Evolutionary conservation across 805 yeast genomes (phyloP).

Genomic region (Kluyveromyces starmeri): DNA sequence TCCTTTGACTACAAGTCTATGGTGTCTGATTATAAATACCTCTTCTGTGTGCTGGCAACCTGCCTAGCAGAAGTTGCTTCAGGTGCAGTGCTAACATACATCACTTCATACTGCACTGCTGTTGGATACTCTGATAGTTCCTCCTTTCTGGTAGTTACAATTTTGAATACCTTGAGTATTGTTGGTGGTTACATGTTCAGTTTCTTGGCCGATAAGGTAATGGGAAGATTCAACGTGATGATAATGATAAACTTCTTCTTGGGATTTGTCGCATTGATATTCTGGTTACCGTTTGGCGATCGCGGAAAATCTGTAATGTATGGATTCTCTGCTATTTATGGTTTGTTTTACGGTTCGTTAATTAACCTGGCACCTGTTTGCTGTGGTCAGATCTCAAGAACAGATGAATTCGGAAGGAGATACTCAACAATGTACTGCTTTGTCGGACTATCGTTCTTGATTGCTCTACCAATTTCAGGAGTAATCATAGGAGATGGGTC

Average conservation of each 20-base stretch:
- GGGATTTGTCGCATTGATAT: conserved; percentile 28
- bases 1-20: conserved; percentile 34
- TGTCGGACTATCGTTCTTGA: conserved; percentile 32
- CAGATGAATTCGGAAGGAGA: conserved; percentile 45
- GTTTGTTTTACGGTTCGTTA: conserved; percentile 47
- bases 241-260: conserved; percentile 30
- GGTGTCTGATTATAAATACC: conserved; percentile 35
- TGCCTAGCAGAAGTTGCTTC: conserved; percentile 40
- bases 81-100: conserved; percentile 39
- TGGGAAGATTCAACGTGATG: conserved; percentile 48
- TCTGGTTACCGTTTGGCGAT: conserved; percentile 38
- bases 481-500: conserved; percentile 35
- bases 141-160: conserved; percentile 40
- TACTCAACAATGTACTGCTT: conserved; percentile 50
- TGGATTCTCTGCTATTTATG: conserved; percentile 42
- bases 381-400: conserved; percentile 47
- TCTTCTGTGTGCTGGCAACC: conserved; percentile 35
- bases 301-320: conserved; percentile 30
- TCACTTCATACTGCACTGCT: conserved; percentile 45
- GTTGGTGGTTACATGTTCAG: conserved; percentile 39
- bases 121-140: conserved; percentile 36
- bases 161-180: conserved; percentile 39
- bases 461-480: conserved; percentile 30
- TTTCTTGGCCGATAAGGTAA: conserved; percentile 32
- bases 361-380: conserved; percentile 51